These are phyloP conservation scores for Leccinum solheimii DNA, from an alignment of 1,284 basidiomycete genomes.

Conservation along the genomic window DNA sequence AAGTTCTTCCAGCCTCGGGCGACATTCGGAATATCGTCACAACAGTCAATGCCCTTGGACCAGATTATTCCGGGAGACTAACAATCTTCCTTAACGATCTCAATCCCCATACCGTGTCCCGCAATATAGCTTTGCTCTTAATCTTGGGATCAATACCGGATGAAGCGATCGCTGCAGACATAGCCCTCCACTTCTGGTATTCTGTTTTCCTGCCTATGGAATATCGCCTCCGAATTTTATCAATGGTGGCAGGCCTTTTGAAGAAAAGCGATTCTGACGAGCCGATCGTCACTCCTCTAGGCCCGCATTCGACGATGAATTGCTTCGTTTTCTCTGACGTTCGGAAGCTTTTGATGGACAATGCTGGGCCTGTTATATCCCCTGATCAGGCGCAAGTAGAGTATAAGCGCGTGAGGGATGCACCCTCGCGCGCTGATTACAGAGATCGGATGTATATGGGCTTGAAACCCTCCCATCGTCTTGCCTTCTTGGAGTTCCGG, in stretches of 20 bases:
- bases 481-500: slow-evolving; percentile 41
- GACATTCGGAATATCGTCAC: slow-evolving; percentile 29
- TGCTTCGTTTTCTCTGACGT: slow-evolving; percentile 17
- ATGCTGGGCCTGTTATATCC: slow-evolving; percentile 20
- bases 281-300: slow-evolving; percentile 13
- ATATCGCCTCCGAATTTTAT: slow-evolving; percentile 29
- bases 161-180: slow-evolving; percentile 36
- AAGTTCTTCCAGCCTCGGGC: slow-evolving; percentile 21
- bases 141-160: slow-evolving; percentile 38
- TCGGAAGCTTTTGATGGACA: slow-evolving; percentile 19
- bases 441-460: slow-evolving; percentile 36
- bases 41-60: slow-evolving; percentile 27
- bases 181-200: slow-evolving; percentile 47
- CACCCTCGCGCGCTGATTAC: slow-evolving; percentile 36
- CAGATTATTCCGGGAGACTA: slow-evolving; percentile 27
- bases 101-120: slow-evolving; percentile 24
- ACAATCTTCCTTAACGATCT: slow-evolving; percentile 41
- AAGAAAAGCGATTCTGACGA: slow-evolving; percentile 3
- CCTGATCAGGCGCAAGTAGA: slow-evolving; percentile 29
- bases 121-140: slow-evolving; percentile 42
- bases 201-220: slow-evolving; percentile 41
- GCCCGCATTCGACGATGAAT: slow-evolving; percentile 21
- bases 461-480: slow-evolving; percentile 42
- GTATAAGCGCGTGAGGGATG: slow-evolving; percentile 24
- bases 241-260: slow-evolving; percentile 21